These are phyloP conservation scores for Vigna hirtella DNA, from an alignment of 306 rosid species.

Conservation along the genomic window DNA sequence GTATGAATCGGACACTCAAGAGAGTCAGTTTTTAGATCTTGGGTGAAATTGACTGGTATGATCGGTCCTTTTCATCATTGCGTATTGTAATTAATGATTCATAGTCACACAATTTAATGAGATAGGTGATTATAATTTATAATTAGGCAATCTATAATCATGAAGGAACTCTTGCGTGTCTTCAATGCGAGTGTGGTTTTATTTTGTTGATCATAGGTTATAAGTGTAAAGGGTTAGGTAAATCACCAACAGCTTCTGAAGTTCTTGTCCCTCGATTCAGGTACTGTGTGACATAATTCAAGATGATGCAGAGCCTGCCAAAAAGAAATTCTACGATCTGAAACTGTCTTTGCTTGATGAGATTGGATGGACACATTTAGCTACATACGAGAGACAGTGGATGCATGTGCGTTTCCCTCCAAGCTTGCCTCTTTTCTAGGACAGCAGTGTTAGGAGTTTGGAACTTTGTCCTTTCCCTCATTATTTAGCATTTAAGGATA, in stretches of 20 bases:
- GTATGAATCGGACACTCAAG: background rate
- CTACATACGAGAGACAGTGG: constrained; percentile 81
- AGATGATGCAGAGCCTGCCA: constrained; percentile 70
- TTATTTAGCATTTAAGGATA: constrained; percentile 12
- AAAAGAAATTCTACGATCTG: constrained; percentile 83
- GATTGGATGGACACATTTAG: constrained; percentile 84
- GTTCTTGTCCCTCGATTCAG: constrained; percentile 48
- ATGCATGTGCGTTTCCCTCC: constrained; percentile 90
- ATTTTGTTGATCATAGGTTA: constrained; percentile 20
- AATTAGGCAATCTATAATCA: constrained; percentile 5
- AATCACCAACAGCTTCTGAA: constrained; percentile 11
- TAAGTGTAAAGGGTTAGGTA: background rate
- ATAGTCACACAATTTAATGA: background rate
- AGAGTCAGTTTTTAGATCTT: background rate
- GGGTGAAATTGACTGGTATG: background rate
- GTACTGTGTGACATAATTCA: constrained; percentile 77
- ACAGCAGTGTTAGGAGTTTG: constrained; percentile 2
- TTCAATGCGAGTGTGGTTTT: constrained; percentile 17
- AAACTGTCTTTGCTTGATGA: constrained; percentile 83
- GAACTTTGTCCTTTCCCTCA: constrained; percentile 13
- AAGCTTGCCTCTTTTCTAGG: constrained; percentile 75
- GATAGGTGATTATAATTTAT: constrained; percentile 17
- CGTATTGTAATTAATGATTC: constrained; percentile 11
- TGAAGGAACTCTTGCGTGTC: constrained; percentile 27
- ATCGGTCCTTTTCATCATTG: constrained; percentile 9